Evolutionary conservation across 257 asterid genomes (phyloP).

Genomic region (Plectranthus barbatus): DNA sequence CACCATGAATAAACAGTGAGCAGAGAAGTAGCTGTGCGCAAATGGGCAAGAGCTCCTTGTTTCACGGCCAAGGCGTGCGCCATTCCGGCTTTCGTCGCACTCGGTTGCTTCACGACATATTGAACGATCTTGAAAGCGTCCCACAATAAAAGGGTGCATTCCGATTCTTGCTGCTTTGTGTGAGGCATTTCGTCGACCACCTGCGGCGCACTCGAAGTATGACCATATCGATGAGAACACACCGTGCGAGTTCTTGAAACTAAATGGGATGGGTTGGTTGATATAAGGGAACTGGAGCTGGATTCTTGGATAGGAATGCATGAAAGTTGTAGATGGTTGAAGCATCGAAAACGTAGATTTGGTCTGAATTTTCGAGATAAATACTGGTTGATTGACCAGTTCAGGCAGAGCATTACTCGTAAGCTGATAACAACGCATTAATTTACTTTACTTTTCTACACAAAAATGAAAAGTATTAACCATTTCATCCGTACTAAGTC

Average conservation of each 20-base stretch:
- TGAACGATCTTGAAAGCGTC: slow-evolving; percentile 33
- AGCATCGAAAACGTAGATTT: slow-evolving; percentile 10
- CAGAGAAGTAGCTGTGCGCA: slow-evolving; percentile 35
- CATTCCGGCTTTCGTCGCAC: slow-evolving; percentile 14
- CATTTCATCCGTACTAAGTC: too few species aligned
- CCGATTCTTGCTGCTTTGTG: slow-evolving; percentile 12
- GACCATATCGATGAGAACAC: neutral
- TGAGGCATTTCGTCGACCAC: slow-evolving; percentile 31
- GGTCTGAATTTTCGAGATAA: slow-evolving; percentile 17
- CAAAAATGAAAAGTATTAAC: too few species aligned
- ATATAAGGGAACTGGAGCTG: neutral
- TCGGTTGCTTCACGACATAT: slow-evolving; percentile 18
- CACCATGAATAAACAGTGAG: slow-evolving; percentile 47
- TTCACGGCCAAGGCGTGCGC: slow-evolving; percentile 48
- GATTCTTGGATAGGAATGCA: slow-evolving; percentile 13
- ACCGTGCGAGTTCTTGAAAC: slow-evolving; percentile 1
- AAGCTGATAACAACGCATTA: too few species aligned
- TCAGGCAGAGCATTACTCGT: neutral
- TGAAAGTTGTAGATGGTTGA: neutral
- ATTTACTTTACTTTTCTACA: too few species aligned
- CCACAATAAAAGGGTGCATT: slow-evolving; percentile 2
- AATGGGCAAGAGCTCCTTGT: slow-evolving; percentile 36
- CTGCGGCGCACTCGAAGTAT: slow-evolving; percentile 18
- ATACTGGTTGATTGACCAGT: slow-evolving; percentile 21
- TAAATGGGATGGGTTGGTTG: neutral